phyloP scores from a whole-genome alignment of 139 green algal genomes.

The Closterium sp. region DNA sequence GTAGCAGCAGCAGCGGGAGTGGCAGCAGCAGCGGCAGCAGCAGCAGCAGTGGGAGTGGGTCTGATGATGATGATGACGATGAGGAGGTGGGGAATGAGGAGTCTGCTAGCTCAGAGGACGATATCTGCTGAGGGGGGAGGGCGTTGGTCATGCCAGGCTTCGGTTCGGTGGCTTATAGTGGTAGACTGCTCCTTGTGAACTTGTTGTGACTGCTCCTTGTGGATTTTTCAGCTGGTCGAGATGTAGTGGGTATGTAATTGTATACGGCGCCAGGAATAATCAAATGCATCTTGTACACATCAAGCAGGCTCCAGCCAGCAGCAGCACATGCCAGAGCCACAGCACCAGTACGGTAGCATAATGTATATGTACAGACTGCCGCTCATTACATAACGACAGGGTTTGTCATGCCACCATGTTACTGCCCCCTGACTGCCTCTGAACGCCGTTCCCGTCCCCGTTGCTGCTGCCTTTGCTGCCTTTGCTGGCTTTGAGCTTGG shows the following conservation, averaged over 20 bases:
- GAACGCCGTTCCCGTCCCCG: background rate
- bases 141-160: too few relatives aligned
- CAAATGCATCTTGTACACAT: background rate
- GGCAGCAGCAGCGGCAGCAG: background rate
- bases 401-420: too few relatives aligned
- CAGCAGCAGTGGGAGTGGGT: slow-evolving; percentile 21
- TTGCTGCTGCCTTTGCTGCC: background rate
- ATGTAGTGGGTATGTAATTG: too few relatives aligned
- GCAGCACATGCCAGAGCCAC: background rate
- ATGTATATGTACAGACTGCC: too few relatives aligned
- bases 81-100: background rate
- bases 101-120: slow-evolving; percentile 7
- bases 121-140: background rate
- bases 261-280: too few relatives aligned
- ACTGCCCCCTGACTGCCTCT: background rate
- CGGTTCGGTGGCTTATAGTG: too few relatives aligned
- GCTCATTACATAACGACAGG: too few relatives aligned
- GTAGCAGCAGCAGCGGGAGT: slow-evolving; percentile 12
- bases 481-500: background rate
- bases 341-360: background rate
- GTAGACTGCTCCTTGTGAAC: too few relatives aligned
- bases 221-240: too few relatives aligned
- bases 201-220: too few relatives aligned
- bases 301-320: too few relatives aligned
- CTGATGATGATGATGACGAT: background rate